Conservation (phyloP, 2,329 filamentous ascomycete species). For the Cadophora sp. region DNA sequence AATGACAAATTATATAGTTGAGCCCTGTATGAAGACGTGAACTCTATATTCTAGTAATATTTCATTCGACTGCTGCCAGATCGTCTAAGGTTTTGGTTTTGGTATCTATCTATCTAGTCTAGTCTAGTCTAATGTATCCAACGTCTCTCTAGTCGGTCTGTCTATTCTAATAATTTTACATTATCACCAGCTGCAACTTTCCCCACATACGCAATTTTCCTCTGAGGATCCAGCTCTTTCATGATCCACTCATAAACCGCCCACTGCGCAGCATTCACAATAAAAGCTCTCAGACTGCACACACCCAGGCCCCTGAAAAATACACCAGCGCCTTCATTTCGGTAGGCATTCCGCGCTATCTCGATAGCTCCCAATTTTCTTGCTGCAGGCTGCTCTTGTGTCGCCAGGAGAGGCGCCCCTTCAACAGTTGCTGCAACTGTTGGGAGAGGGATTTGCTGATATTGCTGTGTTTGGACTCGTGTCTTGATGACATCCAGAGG, state of each 20-base stretch:
- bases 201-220: constrained; percentile 13
- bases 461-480: constrained; percentile 77
- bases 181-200: background rate
- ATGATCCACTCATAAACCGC: constrained; percentile 91
- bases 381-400: constrained; percentile 29
- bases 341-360: constrained; percentile 71
- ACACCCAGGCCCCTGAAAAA: constrained; percentile 80
- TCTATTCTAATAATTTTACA: constrained; percentile 12
- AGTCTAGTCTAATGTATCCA: constrained; percentile 5
- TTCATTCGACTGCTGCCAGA: background rate
- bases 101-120: background rate
- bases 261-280: constrained; percentile 96
- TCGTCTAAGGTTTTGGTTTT: background rate
- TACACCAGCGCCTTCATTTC: constrained; percentile 62
- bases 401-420: constrained; percentile 45
- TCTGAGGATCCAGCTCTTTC: constrained; percentile 53
- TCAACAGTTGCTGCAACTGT: constrained; percentile 27
- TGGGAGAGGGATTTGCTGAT: constrained; percentile 38
- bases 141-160: background rate
- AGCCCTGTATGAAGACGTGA: too few relatives aligned
- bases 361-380: constrained; percentile 61
- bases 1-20: too few relatives aligned
- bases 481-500: constrained; percentile 94
- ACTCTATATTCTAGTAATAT: too few relatives aligned
- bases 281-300: constrained; percentile 85